A percentile compares a stretch with the other conserved stretches of the same genome.
Conservation (phyloP, 441 rosid genomes). For the Melastoma candidum region DNA sequence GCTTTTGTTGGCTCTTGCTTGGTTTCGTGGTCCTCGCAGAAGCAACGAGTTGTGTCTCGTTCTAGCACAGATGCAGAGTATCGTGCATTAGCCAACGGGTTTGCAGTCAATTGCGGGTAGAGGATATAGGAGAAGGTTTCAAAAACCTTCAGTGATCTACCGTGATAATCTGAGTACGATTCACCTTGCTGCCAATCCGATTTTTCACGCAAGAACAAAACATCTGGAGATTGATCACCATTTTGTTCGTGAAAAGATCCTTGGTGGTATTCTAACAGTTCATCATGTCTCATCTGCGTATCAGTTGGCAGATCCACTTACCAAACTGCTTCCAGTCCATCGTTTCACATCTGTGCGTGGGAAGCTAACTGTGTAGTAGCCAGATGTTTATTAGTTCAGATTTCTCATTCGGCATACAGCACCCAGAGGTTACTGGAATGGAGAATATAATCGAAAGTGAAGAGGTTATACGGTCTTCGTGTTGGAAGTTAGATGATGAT, state of each 20-base stretch:
- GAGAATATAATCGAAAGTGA: no score
- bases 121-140: no score
- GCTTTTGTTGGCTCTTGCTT: no score
- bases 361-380: no score
- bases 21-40: no score
- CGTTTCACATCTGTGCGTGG: no score
- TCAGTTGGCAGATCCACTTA: not conserved
- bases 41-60: not conserved
- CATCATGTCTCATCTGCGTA: not conserved
- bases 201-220: constrained; percentile 10
- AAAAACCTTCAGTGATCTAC: not conserved
- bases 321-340: not conserved
- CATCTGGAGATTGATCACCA: constrained; percentile 2
- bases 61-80: constrained; percentile 1
- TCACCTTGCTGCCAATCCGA: constrained; percentile 1
- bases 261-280: not conserved
- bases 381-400: no score
- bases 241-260: constrained; percentile 8
- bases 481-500: no score
- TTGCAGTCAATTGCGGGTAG: not conserved
- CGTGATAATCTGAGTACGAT: no score
- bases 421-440: no score
- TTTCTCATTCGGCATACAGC: no score
- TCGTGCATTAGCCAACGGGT: not conserved
- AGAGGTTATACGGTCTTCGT: no score